Percentiles rank a stretch among this genome's conserved stretches.
Evolutionary conservation across 1,284 basidiomycete species (phyloP).

Genomic region (Irpex sp.): DNA sequence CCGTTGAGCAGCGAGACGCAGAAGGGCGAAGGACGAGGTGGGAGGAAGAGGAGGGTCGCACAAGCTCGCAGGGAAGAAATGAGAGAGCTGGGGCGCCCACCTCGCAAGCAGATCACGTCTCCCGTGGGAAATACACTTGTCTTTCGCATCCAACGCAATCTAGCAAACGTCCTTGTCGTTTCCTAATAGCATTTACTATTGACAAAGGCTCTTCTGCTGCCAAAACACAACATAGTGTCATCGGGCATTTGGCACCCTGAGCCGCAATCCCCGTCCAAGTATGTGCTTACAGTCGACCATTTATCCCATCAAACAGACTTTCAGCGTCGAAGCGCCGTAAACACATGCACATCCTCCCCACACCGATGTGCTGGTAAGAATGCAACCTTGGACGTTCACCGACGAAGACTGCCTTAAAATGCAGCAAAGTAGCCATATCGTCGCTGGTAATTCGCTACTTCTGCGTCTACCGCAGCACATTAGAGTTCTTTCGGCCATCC

Average conservation of each 20-base stretch:
- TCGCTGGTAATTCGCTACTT: too few relatives aligned
- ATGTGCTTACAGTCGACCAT: too few relatives aligned
- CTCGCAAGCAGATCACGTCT: not conserved
- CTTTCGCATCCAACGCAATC: not conserved
- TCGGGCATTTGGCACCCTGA: not conserved
- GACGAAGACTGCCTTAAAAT: too few relatives aligned
- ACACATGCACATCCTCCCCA: too few relatives aligned
- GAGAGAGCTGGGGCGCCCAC: not conserved
- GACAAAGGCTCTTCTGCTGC: not conserved
- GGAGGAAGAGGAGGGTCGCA: not conserved
- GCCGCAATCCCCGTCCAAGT: too few relatives aligned
- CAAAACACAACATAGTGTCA: not conserved
- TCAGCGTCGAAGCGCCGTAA: too few relatives aligned
- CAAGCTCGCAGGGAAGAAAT: not conserved
- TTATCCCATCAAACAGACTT: too few relatives aligned
- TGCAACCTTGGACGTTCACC: too few relatives aligned
- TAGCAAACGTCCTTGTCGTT: not conserved
- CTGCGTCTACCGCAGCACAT: too few relatives aligned
- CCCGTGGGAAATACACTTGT: not conserved
- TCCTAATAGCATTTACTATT: not conserved
- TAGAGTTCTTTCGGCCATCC: too few relatives aligned
- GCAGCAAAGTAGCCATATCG: too few relatives aligned
- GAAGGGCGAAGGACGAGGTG: not conserved
- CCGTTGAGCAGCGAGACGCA: not conserved
- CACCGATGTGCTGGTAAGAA: too few relatives aligned